Conservation (phyloP, 2,329 filamentous ascomycete species). For the Aspergillus ochraceus region DNA sequence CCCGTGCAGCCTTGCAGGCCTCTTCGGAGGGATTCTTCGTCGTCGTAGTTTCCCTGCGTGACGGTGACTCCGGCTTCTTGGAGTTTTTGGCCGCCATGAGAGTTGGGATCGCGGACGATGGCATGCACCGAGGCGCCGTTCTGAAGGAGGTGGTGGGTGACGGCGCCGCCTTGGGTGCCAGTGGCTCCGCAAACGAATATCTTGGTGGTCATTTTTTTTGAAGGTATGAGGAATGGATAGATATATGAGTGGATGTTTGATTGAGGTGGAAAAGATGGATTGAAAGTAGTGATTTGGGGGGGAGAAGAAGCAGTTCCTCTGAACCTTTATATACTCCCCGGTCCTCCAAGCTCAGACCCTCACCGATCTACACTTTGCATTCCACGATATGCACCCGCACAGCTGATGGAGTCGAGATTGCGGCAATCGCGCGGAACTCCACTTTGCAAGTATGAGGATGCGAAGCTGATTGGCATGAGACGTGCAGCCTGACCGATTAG, state of each 20-base stretch:
- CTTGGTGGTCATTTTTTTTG: constrained; percentile 13
- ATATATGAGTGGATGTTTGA: not conserved
- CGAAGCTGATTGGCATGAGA: not conserved
- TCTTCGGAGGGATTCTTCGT: constrained; percentile 26
- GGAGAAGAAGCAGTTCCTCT: no score
- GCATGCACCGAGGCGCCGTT: constrained; percentile 31
- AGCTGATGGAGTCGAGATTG: no score
- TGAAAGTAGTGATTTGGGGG: no score
- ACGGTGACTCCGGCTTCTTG: constrained; percentile 29
- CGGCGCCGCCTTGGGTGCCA: constrained; percentile 33
- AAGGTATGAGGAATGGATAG: not conserved
- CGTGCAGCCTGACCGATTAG: not conserved
- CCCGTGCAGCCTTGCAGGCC: constrained; percentile 31
- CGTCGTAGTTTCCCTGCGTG: constrained; percentile 32
- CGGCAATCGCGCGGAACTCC: not conserved
- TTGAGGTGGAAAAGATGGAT: not conserved
- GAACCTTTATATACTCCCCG: no score
- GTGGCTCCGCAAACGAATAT: constrained; percentile 31
- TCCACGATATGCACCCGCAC: no score
- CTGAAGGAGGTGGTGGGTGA: constrained; percentile 28
- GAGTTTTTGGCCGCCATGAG: constrained; percentile 28
- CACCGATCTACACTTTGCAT: no score
- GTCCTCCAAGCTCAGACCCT: no score
- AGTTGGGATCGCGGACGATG: constrained; percentile 30
- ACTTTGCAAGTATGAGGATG: not conserved